Evolutionary conservation across 257 asterid species (phyloP).

Genomic region (Echites panduratus): DNA sequence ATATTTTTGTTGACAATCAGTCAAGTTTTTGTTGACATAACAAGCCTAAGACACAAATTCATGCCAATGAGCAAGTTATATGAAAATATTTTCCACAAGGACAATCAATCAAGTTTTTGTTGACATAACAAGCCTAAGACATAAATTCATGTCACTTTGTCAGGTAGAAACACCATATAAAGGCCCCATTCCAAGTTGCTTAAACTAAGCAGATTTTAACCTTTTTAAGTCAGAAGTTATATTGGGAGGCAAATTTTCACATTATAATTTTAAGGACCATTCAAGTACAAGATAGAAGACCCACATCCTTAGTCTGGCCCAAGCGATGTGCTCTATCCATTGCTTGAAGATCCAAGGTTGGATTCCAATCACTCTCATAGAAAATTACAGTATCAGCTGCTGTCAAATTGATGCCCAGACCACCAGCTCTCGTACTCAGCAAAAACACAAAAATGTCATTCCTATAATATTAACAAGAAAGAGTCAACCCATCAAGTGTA

Average conservation of each 20-base stretch:
- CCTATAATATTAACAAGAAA: constrained; percentile 33
- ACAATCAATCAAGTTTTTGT: not conserved
- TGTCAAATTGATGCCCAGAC: constrained; percentile 94
- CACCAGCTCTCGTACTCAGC: constrained; percentile 99
- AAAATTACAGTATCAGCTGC: constrained; percentile 98
- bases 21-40: not conserved
- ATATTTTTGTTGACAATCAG: no score
- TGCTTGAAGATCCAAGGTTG: constrained; percentile 93
- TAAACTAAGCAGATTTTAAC: no score
- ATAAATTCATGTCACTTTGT: not conserved
- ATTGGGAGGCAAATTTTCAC: no score
- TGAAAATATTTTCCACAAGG: not conserved
- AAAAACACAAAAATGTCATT: constrained; percentile 87
- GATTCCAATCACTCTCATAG: constrained; percentile 99
- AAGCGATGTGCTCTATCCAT: constrained; percentile 98
- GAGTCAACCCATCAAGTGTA: not conserved
- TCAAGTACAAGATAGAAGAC: constrained; percentile 22
- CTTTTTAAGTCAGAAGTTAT: no score
- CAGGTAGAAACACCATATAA: no score
- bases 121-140: not conserved
- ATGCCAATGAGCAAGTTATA: no score
- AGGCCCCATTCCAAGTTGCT: no score
- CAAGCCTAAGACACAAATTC: not conserved
- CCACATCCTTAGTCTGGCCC: constrained; percentile 91
- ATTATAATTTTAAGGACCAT: not conserved